Evolutionary conservation across 2,329 filamentous ascomycete species (phyloP), one percentile per base, ranked within the genome.

Genomic region (Alternaria consortialis): DNA sequence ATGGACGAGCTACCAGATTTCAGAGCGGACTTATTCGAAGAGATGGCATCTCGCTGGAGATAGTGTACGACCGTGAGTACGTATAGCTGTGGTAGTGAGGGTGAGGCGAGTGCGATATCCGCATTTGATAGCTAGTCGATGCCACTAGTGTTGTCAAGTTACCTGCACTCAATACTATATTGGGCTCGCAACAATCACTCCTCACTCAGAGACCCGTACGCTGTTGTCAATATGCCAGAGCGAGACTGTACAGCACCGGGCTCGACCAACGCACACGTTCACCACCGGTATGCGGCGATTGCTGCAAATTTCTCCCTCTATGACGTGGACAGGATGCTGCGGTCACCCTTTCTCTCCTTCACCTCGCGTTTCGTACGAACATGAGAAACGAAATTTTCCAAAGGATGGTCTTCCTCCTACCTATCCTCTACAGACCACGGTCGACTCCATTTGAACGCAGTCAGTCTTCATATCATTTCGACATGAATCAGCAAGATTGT

Each of bases 1-100:
- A 73, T 75, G 71, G 72, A 74, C 23, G 70, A 72, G n/a, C 57
- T 73, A 6, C 67, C 71, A n/a, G 72, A 72, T 13, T 75, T 75
- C 39, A 65, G 72, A 29, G 63, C 70, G 25, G 73, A 74, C 17
- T 62, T 75, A 1, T 74, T 74, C 20, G 72, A 74, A 44, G 71
- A 74, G 58, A 67, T 75, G 56, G 70, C 70, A 5, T 61, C 60
- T 27, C 63, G 72, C 17, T 69, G 73, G 67, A 73, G 68, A 56
- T 69, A 61, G 12, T 44, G 32, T n/a, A 50, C 46, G 13, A 37
- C 20, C 20, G 8, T 34, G 17, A 56, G n/a, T 7, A 23, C 32
- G 7, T 6, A 3, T 15, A 8, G 11, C 11, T 3, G 23, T 23
- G 8, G 4, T 3, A 40, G 17, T 46, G 27, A 47, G 29, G 29